A percentile compares a stretch with the other conserved stretches of the same genome.
These are phyloP conservation scores for Kwoniella europaea DNA, from an alignment of 768 basidiomycete genomes.

Conservation along the genomic window DNA sequence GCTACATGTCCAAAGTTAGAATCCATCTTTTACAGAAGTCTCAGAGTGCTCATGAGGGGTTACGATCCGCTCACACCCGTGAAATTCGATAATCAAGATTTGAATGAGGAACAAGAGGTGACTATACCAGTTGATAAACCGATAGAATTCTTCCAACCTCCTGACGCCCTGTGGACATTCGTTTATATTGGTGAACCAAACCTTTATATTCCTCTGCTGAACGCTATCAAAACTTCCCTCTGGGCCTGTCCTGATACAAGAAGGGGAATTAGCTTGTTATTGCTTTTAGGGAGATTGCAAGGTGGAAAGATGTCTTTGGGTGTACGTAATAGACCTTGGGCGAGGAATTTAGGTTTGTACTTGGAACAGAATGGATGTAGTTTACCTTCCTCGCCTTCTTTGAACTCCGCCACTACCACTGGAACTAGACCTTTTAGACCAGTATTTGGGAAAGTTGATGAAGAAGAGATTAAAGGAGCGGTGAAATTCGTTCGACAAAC, in stretches of 20 bases:
- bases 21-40: neutral
- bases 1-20: neutral
- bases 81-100: neutral
- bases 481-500: neutral
- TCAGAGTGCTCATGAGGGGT: conserved; percentile 1
- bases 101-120: neutral
- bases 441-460: neutral
- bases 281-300: conserved; percentile 13
- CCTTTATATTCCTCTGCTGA: neutral
- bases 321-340: neutral
- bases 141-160: neutral
- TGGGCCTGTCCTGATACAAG: conserved; percentile 3
- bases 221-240: neutral
- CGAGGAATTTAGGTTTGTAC: conserved; percentile 9
- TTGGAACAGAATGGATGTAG: neutral
- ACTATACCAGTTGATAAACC: neutral
- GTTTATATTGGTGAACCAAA: conserved; percentile 8
- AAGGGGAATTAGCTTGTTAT: neutral
- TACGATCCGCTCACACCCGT: neutral
- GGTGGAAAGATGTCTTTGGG: neutral
- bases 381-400: no score
- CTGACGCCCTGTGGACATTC: conserved; percentile 4
- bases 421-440: neutral
- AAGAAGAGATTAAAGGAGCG: neutral
- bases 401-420: neutral